Evolutionary conservation across 495 filamentous ascomycete genomes (phyloP), one percentile per base, ranked within the genome.

Genomic region (Daldinia childiae): DNA sequence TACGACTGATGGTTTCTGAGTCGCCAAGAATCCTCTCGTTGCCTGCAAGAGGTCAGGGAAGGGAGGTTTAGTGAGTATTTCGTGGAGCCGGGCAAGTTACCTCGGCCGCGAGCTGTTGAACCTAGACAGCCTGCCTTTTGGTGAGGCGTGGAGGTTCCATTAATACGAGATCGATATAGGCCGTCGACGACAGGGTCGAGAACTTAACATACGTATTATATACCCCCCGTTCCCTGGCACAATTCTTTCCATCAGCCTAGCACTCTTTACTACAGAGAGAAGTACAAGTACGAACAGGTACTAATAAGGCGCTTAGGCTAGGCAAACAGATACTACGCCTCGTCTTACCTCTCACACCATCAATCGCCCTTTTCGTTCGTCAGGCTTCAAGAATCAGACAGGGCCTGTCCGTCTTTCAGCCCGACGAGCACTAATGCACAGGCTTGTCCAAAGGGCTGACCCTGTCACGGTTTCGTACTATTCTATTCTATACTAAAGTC

Each of bases 121-220:
- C 48, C 58, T 41, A 34, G 17, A 26, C 14, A 24, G 19, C 43
- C 38, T 38, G 58, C 26, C n/a, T 12, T 68, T 68, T 50, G 41
- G 68, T 21, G 68, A 73, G 56, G 75, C 64, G 66, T 72, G 69
- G 58, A 62, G 45, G 54, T 51, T 41, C 64, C 62, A 71, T 68
- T 75, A 75, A 75, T 74, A 74, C 54, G 48, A 62, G 39, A 51
- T 58, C 58, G 65, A 73, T 77, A 77, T 77, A 77, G 75, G 64
- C 41, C 56, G 52, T 51, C 66, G 66, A 66, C 67, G 71, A 71
- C 71, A 74, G 67, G 71, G 71, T 71, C 67, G 58, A 65, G 8
- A 11, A 52, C 69, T 72, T 72, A 68, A 67, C 54, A 62, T 29
- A 26, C 48, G 19, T 68, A 61, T 39, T 72, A 73, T 69, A 48